phyloP scores from a whole-genome alignment of 2,329 filamentous ascomycete species.

The Xylaria sp. region DNA sequence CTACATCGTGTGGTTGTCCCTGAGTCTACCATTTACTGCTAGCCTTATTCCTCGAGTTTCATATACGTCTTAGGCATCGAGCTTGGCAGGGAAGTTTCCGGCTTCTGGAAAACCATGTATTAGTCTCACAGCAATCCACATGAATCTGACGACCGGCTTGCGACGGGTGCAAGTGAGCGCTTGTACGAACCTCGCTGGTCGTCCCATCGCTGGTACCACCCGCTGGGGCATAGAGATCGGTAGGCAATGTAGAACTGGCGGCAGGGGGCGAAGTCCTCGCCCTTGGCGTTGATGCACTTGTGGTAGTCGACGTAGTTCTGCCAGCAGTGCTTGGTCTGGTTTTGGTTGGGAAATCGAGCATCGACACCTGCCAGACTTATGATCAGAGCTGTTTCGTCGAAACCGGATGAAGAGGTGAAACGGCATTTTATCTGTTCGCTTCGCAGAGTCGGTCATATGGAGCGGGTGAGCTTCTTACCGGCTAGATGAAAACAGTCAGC shows the following conservation, averaged over 20 bases:
- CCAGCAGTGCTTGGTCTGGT: slow-evolving; percentile 99
- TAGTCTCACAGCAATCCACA: slow-evolving; percentile 36
- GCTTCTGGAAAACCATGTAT: slow-evolving; percentile 60
- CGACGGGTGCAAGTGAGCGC: background rate
- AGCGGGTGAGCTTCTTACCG: slow-evolving; percentile 43
- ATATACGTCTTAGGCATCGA: slow-evolving; percentile 63
- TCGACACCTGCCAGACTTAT: slow-evolving; percentile 81
- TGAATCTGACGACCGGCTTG: background rate
- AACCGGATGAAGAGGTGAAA: background rate
- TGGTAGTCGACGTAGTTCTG: slow-evolving; percentile 99
- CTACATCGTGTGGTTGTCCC: slow-evolving; percentile 44
- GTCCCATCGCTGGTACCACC: slow-evolving; percentile 95
- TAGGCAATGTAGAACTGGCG: slow-evolving; percentile 96
- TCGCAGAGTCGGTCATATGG: slow-evolving; percentile 11
- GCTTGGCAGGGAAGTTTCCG: slow-evolving; percentile 74
- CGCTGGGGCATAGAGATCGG: slow-evolving; percentile 95
- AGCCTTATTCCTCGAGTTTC: slow-evolving; percentile 22
- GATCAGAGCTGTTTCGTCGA: slow-evolving; percentile 27
- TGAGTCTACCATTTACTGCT: slow-evolving; percentile 30
- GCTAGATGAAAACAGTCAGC: slow-evolving; percentile 44
- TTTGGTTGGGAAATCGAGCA: slow-evolving; percentile 98
- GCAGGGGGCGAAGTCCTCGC: slow-evolving; percentile 97
- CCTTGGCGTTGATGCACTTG: slow-evolving; percentile 99
- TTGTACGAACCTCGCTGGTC: slow-evolving; percentile 85
- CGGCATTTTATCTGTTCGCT: slow-evolving; percentile 10